These are phyloP conservation scores for Chlamydomonas eustigma DNA, from an alignment of 139 green algal species.

Conservation along the genomic window DNA sequence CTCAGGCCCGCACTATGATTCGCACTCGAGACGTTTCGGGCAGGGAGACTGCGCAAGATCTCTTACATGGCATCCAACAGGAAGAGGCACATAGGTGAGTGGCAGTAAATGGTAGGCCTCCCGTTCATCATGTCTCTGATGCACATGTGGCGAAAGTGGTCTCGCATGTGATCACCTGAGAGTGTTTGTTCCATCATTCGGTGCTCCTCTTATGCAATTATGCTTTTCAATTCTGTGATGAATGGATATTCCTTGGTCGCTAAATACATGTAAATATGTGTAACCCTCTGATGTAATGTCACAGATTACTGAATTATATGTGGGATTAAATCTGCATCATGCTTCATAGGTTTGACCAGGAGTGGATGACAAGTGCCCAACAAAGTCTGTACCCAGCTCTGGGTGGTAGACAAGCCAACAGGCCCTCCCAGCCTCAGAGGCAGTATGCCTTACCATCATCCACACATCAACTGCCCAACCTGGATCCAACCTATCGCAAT, in stretches of 20 bases:
- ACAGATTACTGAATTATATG: too few relatives aligned
- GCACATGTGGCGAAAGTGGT: too few relatives aligned
- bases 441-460: neutral
- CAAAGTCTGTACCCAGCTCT: neutral
- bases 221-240: too few relatives aligned
- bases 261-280: too few relatives aligned
- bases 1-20: constrained; percentile 16
- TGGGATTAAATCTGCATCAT: too few relatives aligned
- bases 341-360: neutral
- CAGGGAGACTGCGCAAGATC: constrained; percentile 15
- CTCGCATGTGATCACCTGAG: too few relatives aligned
- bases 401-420: neutral
- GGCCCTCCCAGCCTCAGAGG: neutral
- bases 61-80: constrained; percentile 9
- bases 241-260: too few relatives aligned
- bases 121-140: too few relatives aligned
- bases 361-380: neutral
- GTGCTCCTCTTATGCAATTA: too few relatives aligned
- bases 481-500: neutral
- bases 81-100: neutral
- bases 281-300: too few relatives aligned
- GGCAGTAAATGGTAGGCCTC: too few relatives aligned
- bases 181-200: too few relatives aligned
- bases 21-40: constrained; percentile 19
- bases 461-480: neutral